A percentile compares a stretch with the other conserved stretches of the same genome.
phyloP scores from a whole-genome alignment of 2,329 filamentous ascomycete species.

The Penicillium verrucosum region DNA sequence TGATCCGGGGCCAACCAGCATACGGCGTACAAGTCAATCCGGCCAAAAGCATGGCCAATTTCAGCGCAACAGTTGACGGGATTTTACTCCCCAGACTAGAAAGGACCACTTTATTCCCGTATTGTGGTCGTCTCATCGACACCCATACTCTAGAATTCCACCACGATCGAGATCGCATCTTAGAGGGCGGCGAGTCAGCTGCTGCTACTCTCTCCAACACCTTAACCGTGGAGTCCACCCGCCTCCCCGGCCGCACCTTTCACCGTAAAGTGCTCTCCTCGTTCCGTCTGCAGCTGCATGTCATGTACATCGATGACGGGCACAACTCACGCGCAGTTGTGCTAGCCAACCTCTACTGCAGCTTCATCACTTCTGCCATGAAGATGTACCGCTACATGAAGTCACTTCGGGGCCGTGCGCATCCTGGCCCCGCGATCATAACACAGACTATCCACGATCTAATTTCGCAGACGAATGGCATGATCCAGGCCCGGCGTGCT shows the following conservation, averaged over 20 bases:
- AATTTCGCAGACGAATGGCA: slow-evolving; percentile 60
- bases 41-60: slow-evolving; percentile 81
- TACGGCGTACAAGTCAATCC: slow-evolving; percentile 79
- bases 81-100: slow-evolving; percentile 50
- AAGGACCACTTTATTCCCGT: slow-evolving; percentile 64
- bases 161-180: slow-evolving; percentile 59
- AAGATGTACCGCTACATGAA: slow-evolving; percentile 64
- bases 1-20: slow-evolving; percentile 73
- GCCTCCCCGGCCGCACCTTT: slow-evolving; percentile 71
- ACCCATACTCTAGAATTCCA: slow-evolving; percentile 69
- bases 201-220: slow-evolving; percentile 61
- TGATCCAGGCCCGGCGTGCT: slow-evolving; percentile 55
- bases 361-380: slow-evolving; percentile 72
- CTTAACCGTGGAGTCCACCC: slow-evolving; percentile 74
- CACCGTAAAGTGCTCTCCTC: slow-evolving; percentile 70
- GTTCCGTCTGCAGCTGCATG: slow-evolving; percentile 80
- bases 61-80: slow-evolving; percentile 61
- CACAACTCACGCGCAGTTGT: slow-evolving; percentile 71
- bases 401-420: slow-evolving; percentile 53
- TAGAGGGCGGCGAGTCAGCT: slow-evolving; percentile 50
- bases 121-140: slow-evolving; percentile 79
- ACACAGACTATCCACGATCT: slow-evolving; percentile 64
- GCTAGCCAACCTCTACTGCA: slow-evolving; percentile 69
- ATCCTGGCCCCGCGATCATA: slow-evolving; percentile 59
- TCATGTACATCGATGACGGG: slow-evolving; percentile 51